A percentile compares a stretch with the other conserved stretches of the same genome.
These are phyloP conservation scores for Aspergillus sclerotioniger DNA, from an alignment of 495 filamentous ascomycete species.

Conservation along the genomic window DNA sequence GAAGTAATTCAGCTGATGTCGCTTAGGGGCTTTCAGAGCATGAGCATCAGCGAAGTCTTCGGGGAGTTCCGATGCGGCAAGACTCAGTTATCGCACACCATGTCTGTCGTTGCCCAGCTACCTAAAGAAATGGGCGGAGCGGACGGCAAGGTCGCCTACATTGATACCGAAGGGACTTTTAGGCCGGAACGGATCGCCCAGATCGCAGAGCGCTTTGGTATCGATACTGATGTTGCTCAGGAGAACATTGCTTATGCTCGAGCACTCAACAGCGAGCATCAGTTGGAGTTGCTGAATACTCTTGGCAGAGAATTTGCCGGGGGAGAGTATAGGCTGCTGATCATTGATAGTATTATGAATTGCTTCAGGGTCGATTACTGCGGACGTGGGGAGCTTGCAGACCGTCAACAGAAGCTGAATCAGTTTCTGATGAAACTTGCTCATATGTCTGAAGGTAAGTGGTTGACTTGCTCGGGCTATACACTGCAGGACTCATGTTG, in stretches of 20 bases:
- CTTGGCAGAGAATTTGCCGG: slow-evolving; percentile 64
- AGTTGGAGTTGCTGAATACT: slow-evolving; percentile 66
- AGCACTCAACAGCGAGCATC: slow-evolving; percentile 73
- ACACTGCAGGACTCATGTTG: not conserved
- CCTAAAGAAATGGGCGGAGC: slow-evolving; percentile 66
- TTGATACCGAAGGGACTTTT: slow-evolving; percentile 80
- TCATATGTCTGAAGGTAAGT: slow-evolving; percentile 69
- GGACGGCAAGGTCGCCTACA: slow-evolving; percentile 77
- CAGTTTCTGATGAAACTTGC: slow-evolving; percentile 67
- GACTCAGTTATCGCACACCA: slow-evolving; percentile 67
- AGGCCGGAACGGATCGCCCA: slow-evolving; percentile 69
- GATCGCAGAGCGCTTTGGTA: slow-evolving; percentile 72
- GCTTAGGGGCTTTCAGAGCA: slow-evolving; percentile 70
- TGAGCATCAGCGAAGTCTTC: slow-evolving; percentile 74
- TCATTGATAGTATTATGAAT: slow-evolving; percentile 79
- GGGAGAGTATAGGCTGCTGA: slow-evolving; percentile 67
- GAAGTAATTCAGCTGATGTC: not conserved
- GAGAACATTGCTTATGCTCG: slow-evolving; percentile 76
- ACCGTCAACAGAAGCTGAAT: slow-evolving; percentile 74
- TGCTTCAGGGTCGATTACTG: slow-evolving; percentile 74
- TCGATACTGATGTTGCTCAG: slow-evolving; percentile 62
- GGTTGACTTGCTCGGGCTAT: not conserved
- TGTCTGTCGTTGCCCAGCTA: slow-evolving; percentile 64
- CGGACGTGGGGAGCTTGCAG: slow-evolving; percentile 72
- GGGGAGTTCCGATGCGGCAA: slow-evolving; percentile 79